phyloP scores from a whole-genome alignment of 2,329 filamentous ascomycete genomes.

The Helotiales sp. region DNA sequence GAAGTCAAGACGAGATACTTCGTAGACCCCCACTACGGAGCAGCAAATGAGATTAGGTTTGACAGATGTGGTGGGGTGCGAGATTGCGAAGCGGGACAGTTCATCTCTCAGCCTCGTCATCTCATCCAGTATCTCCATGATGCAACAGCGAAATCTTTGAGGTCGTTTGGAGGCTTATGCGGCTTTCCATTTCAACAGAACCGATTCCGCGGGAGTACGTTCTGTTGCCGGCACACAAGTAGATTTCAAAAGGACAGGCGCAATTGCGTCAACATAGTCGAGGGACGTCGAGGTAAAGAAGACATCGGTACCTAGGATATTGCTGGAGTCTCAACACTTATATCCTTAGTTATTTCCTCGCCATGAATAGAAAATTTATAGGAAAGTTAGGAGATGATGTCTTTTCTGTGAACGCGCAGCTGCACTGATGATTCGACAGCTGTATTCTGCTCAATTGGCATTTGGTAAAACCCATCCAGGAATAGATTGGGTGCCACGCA shows the following conservation, averaged over 20 bases:
- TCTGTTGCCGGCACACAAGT: not conserved
- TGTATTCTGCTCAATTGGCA: not conserved
- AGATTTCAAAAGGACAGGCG: no score
- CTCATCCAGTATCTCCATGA: not conserved
- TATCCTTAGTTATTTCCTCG: not conserved
- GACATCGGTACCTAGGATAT: no score
- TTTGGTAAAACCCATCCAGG: not conserved
- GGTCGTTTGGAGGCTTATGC: not conserved
- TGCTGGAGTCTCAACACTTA: not conserved
- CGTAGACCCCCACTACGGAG: not conserved
- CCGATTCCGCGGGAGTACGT: not conserved
- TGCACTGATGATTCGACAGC: not conserved
- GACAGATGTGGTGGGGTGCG: not conserved
- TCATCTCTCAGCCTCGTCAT: constrained; percentile 3
- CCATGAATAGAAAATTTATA: no score
- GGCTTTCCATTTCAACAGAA: not conserved
- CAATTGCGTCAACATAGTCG: not conserved
- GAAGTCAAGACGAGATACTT: not conserved
- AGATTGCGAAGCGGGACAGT: not conserved
- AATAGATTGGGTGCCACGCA: not conserved
- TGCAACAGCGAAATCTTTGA: not conserved
- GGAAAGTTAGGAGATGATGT: not conserved
- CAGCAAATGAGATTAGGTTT: constrained; percentile 11
- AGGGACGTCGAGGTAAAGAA: not conserved
- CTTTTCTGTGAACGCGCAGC: not conserved